Percentiles rank a stretch among this genome's conserved stretches.
Conservation (phyloP, 441 rosid genomes). For the Raphanus hybrid region DNA sequence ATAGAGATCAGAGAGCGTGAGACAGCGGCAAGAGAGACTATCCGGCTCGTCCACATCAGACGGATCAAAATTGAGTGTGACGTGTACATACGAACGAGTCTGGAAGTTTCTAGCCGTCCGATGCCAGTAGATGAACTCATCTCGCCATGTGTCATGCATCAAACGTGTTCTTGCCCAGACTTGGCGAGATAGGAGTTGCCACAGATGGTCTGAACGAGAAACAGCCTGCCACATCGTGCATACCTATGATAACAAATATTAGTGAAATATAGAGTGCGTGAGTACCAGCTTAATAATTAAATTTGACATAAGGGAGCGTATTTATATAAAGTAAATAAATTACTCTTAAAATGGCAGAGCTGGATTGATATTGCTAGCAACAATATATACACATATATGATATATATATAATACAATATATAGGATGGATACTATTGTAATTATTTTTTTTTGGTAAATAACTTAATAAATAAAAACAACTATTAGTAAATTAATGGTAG, state of each 20-base stretch:
- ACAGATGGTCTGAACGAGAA: conserved; percentile 74
- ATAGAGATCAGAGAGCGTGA: conserved; percentile 71
- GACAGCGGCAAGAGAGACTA: conserved; percentile 80
- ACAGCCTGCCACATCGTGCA: conserved; percentile 88
- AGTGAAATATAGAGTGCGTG: not conserved
- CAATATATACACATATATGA: not conserved
- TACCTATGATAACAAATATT: not conserved
- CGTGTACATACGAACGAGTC: conserved; percentile 44
- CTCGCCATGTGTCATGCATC: conserved; percentile 69
- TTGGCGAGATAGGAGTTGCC: conserved; percentile 61
- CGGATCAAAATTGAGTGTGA: conserved; percentile 64
- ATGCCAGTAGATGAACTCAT: conserved; percentile 71
- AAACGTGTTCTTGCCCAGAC: conserved; percentile 67
- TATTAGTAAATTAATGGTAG: not conserved
- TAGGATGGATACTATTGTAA: not conserved
- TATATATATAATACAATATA: not conserved
- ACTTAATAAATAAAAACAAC: not conserved
- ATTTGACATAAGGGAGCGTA: not conserved
- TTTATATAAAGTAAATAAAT: not conserved
- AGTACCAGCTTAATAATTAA: not conserved
- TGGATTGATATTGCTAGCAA: not conserved
- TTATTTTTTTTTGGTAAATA: not conserved
- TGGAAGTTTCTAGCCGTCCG: conserved; percentile 72
- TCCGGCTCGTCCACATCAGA: conserved; percentile 63
- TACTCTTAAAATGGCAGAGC: not conserved